phyloP scores from a whole-genome alignment of 1,284 basidiomycete species.

The Heterobasidion occidentale region DNA sequence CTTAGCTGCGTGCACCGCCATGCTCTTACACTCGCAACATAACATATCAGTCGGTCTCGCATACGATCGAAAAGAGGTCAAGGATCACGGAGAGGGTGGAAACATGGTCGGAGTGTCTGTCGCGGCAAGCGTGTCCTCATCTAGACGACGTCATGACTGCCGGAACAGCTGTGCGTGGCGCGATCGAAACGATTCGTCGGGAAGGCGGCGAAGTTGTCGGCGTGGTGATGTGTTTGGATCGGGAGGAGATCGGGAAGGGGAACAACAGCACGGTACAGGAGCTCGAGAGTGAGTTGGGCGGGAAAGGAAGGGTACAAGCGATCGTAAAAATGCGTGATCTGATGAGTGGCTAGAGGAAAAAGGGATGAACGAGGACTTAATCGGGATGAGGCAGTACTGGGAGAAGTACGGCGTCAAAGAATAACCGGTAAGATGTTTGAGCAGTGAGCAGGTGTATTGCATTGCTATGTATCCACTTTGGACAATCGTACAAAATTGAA shows the following conservation, averaged over 20 bases:
- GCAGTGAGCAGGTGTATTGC: background rate
- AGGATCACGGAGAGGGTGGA: conserved; percentile 97
- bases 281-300: conserved; percentile 68
- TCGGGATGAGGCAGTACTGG: conserved; percentile 77
- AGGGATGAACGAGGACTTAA: conserved; percentile 59
- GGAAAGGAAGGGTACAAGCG: conserved; percentile 60
- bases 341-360: conserved; percentile 76
- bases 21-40: conserved; percentile 67
- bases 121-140: conserved; percentile 79
- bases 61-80: conserved; percentile 94
- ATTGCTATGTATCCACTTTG: background rate
- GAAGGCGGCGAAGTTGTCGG: conserved; percentile 80
- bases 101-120: conserved; percentile 83
- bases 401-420: conserved; percentile 68
- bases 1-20: conserved; percentile 84
- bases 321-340: conserved; percentile 86
- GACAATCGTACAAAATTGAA: background rate
- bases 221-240: conserved; percentile 85
- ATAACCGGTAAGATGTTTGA: background rate
- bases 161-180: conserved; percentile 84
- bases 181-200: conserved; percentile 63
- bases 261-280: conserved; percentile 75
- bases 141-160: conserved; percentile 97
- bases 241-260: conserved; percentile 81
- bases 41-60: conserved; percentile 72